These are phyloP conservation scores for Paraconiothyrium sp. DNA, from an alignment of 2,329 filamentous ascomycete genomes.

Conservation along the genomic window DNA sequence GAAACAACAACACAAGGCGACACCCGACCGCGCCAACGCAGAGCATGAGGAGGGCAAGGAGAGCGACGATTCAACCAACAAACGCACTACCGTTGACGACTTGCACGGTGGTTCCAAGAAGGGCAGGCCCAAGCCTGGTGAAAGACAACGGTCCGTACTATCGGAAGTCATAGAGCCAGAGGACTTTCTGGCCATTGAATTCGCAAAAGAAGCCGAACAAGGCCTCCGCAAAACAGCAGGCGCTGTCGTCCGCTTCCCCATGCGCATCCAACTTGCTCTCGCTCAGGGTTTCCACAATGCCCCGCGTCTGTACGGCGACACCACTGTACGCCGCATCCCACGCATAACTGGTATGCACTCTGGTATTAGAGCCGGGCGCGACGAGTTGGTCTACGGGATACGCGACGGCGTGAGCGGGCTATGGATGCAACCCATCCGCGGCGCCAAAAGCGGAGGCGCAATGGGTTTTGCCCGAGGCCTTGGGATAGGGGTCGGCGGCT, in stretches of 20 bases:
- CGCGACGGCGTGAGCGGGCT: conserved; percentile 73
- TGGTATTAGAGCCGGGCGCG: conserved; percentile 67
- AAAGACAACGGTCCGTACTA: conserved; percentile 35
- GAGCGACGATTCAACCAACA: conserved; percentile 24
- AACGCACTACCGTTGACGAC: conserved; percentile 29
- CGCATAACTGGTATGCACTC: conserved; percentile 73
- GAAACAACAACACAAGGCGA: conserved; percentile 35
- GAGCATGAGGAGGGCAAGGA: conserved; percentile 11
- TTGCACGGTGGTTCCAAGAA: conserved; percentile 21
- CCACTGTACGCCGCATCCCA: conserved; percentile 70
- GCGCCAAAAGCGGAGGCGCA: conserved; percentile 64
- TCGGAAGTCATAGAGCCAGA: conserved; percentile 45
- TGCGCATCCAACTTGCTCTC: conserved; percentile 68
- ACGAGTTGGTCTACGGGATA: conserved; percentile 70
- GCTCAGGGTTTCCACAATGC: conserved; percentile 77
- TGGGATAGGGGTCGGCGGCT: conserved; percentile 70
- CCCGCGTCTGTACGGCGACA: conserved; percentile 74
- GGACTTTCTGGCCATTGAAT: conserved; percentile 39
- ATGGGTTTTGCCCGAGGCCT: conserved; percentile 64
- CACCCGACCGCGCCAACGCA: conserved; percentile 30
- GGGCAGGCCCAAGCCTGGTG: conserved; percentile 24
- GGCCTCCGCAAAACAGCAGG: conserved; percentile 62
- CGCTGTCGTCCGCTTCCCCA: conserved; percentile 66
- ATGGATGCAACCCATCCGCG: conserved; percentile 66
- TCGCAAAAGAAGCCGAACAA: conserved; percentile 60